Evolutionary conservation across 225 moss, liverwort and hornwort genomes (phyloP).

Genomic region (Bryum argenteum): DNA sequence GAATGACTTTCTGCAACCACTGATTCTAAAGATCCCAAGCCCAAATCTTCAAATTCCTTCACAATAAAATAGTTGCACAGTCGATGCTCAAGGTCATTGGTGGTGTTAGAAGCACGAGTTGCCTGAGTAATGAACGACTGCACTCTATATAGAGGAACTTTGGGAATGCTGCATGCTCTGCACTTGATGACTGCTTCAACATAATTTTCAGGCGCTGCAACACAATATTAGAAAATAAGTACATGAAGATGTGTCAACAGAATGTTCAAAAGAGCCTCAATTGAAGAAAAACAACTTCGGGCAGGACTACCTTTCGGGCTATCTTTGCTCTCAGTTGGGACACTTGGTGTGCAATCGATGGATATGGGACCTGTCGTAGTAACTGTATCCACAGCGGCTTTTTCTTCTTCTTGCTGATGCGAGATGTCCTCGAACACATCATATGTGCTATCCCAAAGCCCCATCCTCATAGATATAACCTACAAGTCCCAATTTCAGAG

Average conservation of each 20-base stretch:
- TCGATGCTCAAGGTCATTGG: constrained; percentile 41
- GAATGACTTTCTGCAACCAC: constrained; percentile 36
- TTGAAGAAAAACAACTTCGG: neutral
- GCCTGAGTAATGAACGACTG: constrained; percentile 52
- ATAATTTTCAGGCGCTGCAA: constrained; percentile 41
- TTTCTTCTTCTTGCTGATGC: constrained; percentile 41
- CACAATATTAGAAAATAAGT: constrained; percentile 1
- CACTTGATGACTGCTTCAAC: constrained; percentile 37
- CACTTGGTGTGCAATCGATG: constrained; percentile 45
- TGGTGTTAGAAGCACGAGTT: constrained; percentile 37
- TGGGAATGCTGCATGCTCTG: constrained; percentile 38
- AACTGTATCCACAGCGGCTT: constrained; percentile 38
- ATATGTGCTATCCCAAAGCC: constrained; percentile 78
- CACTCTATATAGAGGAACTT: constrained; percentile 54
- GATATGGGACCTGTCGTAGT: constrained; percentile 40
- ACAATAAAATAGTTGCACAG: constrained; percentile 75
- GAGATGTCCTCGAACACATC: constrained; percentile 54
- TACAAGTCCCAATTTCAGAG: constrained; percentile 38
- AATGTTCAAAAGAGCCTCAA: constrained; percentile 1
- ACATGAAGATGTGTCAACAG: neutral
- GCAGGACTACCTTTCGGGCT: constrained; percentile 32
- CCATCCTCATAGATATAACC: constrained; percentile 86
- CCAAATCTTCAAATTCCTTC: constrained; percentile 60
- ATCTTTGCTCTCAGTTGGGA: constrained; percentile 19
- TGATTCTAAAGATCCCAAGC: constrained; percentile 53